Percentiles rank a stretch among this genome's conserved stretches.
These are phyloP conservation scores for Hypomontagnella monticulosa DNA, from an alignment of 495 filamentous ascomycete genomes.

Conservation along the genomic window DNA sequence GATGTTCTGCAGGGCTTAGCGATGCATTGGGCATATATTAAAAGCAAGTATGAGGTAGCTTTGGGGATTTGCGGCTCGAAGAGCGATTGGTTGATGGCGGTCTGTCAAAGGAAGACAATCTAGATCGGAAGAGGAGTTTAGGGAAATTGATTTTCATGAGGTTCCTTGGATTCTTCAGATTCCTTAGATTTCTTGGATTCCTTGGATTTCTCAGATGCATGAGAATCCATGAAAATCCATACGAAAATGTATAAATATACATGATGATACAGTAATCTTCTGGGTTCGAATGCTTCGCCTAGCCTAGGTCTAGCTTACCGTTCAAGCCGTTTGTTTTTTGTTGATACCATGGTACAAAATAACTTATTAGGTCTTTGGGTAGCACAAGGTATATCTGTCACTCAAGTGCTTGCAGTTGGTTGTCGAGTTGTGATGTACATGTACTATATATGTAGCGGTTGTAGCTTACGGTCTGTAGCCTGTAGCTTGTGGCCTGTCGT, in stretches of 20 bases:
- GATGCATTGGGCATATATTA: constrained; percentile 37
- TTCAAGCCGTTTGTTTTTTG: no score
- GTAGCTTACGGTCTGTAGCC: no score
- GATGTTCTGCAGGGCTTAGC: constrained; percentile 38
- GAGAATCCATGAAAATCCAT: constrained; percentile 1
- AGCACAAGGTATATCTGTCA: constrained; percentile 14
- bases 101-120: constrained; percentile 26
- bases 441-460: no score
- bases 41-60: constrained; percentile 13
- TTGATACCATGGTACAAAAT: no score
- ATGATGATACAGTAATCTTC: constrained; percentile 38
- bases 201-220: not conserved
- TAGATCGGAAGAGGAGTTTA: constrained; percentile 34
- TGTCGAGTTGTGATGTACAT: no score
- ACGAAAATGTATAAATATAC: constrained; percentile 24
- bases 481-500: no score
- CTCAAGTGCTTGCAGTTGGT: no score
- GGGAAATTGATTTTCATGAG: constrained; percentile 19
- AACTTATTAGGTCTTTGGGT: not conserved
- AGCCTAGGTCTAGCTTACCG: not conserved
- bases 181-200: not conserved
- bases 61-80: not conserved
- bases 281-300: not conserved
- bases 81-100: constrained; percentile 29
- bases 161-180: not conserved